Evolutionary conservation across 2,329 filamentous ascomycete species (phyloP).

Genomic region (Botrytis paeoniae): DNA sequence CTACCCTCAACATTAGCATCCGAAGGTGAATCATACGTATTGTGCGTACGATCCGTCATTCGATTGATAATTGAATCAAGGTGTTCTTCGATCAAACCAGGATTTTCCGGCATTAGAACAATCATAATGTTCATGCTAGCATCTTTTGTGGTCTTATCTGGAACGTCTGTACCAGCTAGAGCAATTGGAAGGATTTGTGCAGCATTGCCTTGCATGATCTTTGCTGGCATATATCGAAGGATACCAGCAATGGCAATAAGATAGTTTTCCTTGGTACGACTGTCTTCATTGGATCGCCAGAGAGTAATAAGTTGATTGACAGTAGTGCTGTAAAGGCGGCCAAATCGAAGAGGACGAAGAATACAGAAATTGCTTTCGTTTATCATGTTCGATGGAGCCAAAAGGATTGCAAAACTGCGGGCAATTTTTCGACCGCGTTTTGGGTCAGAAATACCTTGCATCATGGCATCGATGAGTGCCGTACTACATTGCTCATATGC

Average conservation of each 20-base stretch:
- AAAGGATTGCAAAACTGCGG: conserved; percentile 33
- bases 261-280: conserved; percentile 28
- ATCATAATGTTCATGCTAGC: conserved; percentile 30
- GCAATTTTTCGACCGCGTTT: conserved; percentile 28
- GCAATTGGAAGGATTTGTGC: conserved; percentile 28
- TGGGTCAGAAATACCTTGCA: conserved; percentile 25
- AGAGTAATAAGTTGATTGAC: conserved; percentile 24
- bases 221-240: conserved; percentile 29
- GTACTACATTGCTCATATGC: conserved; percentile 26
- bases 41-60: conserved; percentile 33
- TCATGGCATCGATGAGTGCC: conserved; percentile 29
- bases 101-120: conserved; percentile 26
- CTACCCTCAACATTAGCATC: conserved; percentile 29
- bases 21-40: conserved; percentile 33
- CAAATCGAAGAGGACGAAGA: conserved; percentile 32
- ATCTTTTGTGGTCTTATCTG: conserved; percentile 31
- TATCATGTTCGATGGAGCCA: conserved; percentile 32
- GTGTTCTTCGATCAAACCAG: conserved; percentile 30
- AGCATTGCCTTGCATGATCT: conserved; percentile 22
- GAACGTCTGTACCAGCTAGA: conserved; percentile 32
- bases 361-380: conserved; percentile 34
- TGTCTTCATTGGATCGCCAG: conserved; percentile 22
- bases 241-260: conserved; percentile 35
- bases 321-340: conserved; percentile 26
- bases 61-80: conserved; percentile 34